These are phyloP conservation scores for Neospermospora avenae DNA, from an alignment of 2,329 filamentous ascomycete genomes.

Conservation along the genomic window DNA sequence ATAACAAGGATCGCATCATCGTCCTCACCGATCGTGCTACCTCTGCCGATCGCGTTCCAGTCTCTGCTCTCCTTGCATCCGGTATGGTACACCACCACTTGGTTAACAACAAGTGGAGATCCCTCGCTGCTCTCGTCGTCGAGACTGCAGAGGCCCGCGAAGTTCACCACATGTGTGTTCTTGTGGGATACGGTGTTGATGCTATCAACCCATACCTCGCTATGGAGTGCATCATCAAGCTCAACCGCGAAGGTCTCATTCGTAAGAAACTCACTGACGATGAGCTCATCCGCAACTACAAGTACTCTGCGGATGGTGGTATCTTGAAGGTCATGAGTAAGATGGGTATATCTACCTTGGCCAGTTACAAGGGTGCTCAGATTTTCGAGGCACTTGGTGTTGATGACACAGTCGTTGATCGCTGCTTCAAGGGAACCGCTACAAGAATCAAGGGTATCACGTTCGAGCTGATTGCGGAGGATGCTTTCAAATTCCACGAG, in stretches of 20 bases:
- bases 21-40: constrained; percentile 87
- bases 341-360: constrained; percentile 97
- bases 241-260: constrained; percentile 89
- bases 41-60: constrained; percentile 74
- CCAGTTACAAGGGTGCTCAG: constrained; percentile 96
- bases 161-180: constrained; percentile 98
- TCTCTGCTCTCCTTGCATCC: constrained; percentile 83
- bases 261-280: constrained; percentile 83
- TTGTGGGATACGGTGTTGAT: constrained; percentile 92
- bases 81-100: constrained; percentile 95
- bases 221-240: constrained; percentile 95
- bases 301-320: constrained; percentile 92
- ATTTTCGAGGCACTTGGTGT: constrained; percentile 96
- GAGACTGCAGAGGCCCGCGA: constrained; percentile 96
- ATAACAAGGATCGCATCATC: constrained; percentile 79
- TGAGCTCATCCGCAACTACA: constrained; percentile 89
- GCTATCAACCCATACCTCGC: constrained; percentile 93
- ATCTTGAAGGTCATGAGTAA: constrained; percentile 99
- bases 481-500: constrained; percentile 93
- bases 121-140: constrained; percentile 78
- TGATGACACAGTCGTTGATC: constrained; percentile 86
- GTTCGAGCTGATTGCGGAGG: constrained; percentile 89
- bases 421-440: constrained; percentile 91
- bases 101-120: constrained; percentile 93
- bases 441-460: constrained; percentile 93